Conservation (phyloP, 2,329 filamentous ascomycete species). For the Fusarium sp. region DNA sequence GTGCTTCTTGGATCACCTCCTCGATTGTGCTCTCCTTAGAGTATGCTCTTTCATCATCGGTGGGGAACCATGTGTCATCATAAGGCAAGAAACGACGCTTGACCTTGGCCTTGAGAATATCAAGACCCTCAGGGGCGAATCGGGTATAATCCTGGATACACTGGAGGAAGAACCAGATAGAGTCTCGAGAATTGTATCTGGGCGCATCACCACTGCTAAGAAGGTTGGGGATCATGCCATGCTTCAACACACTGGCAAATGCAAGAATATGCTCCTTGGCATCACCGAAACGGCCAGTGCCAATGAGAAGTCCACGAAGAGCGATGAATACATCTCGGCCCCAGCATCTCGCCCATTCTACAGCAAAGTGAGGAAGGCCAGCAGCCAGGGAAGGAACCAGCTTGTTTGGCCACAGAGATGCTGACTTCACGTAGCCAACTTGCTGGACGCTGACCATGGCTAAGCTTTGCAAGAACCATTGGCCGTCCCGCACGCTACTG, state of each 20-base stretch:
- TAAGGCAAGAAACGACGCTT: constrained; percentile 91
- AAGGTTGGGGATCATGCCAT: constrained; percentile 97
- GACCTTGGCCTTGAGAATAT: constrained; percentile 80
- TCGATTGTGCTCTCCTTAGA: constrained; percentile 84
- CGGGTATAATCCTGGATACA: constrained; percentile 93
- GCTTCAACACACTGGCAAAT: constrained; percentile 96
- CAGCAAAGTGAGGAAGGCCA: constrained; percentile 92
- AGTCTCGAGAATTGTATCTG: constrained; percentile 95
- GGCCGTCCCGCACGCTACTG: constrained; percentile 80
- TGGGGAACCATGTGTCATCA: constrained; percentile 93
- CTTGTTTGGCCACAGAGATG: constrained; percentile 88
- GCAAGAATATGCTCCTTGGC: constrained; percentile 94
- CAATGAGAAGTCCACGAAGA: constrained; percentile 89
- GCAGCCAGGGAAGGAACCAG: constrained; percentile 89
- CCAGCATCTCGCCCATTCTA: constrained; percentile 96
- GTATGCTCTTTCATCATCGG: constrained; percentile 86
- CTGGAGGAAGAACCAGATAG: constrained; percentile 97
- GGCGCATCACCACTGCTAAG: constrained; percentile 87
- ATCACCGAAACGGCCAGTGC: constrained; percentile 87
- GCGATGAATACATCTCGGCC: constrained; percentile 98
- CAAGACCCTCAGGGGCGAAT: constrained; percentile 81
- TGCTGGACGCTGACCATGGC: constrained; percentile 93
- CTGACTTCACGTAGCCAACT: constrained; percentile 89
- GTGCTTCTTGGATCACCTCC: constrained; percentile 91
- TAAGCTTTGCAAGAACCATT: constrained; percentile 89